phyloP scores from a whole-genome alignment of 2,329 filamentous ascomycete species.

The Pleoardoris graminearum region DNA sequence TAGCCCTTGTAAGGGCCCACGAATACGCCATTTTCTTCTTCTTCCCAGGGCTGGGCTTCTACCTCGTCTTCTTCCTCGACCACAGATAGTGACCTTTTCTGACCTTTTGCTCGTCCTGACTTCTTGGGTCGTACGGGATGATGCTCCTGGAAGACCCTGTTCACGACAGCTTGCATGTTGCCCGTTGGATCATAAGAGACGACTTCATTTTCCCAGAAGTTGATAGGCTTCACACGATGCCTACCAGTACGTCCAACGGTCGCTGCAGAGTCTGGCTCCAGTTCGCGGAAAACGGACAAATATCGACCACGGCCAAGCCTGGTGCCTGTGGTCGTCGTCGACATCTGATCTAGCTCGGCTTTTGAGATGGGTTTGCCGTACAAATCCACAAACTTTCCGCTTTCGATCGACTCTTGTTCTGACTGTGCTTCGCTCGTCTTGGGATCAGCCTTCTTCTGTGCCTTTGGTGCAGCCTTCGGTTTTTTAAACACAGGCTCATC shows the following conservation, averaged over 20 bases:
- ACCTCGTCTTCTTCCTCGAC: conserved; percentile 59
- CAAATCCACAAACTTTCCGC: conserved; percentile 37
- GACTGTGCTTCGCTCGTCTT: conserved; percentile 16
- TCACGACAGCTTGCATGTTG: conserved; percentile 76
- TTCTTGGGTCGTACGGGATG: conserved; percentile 38
- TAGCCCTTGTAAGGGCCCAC: conserved; percentile 67
- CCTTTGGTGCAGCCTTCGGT: conserved; percentile 26
- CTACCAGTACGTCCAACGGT: conserved; percentile 67
- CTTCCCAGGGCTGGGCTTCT: conserved; percentile 74
- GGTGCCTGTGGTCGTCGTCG: conserved; percentile 35
- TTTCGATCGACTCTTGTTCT: conserved; percentile 19
- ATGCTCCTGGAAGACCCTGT: conserved; percentile 64
- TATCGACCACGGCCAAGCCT: conserved; percentile 41
- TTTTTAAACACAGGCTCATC: conserved; percentile 32
- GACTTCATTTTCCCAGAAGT: conserved; percentile 85
- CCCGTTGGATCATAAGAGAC: conserved; percentile 70
- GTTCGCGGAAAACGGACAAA: conserved; percentile 39
- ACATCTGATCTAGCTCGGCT: conserved; percentile 40
- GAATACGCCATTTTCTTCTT: conserved; percentile 63
- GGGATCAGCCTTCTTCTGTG: conserved; percentile 28
- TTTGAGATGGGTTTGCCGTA: conserved; percentile 38
- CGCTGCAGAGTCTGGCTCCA: conserved; percentile 35
- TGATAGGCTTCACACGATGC: conserved; percentile 74
- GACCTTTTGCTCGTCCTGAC: conserved; percentile 28
- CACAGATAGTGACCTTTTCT: conserved; percentile 36